Evolutionary conservation across 768 basidiomycete genomes (phyloP).

Genomic region (Pleurotus platypus): DNA sequence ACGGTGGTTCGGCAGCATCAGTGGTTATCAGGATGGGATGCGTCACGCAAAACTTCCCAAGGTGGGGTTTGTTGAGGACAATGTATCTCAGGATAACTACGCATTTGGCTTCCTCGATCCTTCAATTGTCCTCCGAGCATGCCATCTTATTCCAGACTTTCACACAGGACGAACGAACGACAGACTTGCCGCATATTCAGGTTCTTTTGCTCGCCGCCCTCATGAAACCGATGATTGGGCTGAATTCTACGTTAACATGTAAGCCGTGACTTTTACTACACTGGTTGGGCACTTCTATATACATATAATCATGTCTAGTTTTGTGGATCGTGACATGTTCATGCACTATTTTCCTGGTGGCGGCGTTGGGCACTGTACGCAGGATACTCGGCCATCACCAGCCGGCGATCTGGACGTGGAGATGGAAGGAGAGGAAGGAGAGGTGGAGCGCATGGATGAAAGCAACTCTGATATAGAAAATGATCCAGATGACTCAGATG

Average conservation of each 20-base stretch:
- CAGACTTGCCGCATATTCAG: conserved; percentile 6
- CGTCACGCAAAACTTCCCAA: conserved; percentile 18
- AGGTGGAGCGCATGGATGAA: too few species aligned
- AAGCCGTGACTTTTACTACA: conserved; percentile 11
- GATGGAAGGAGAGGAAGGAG: too few species aligned
- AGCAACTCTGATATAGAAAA: too few species aligned
- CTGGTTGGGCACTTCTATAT: background rate
- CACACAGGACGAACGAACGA: conserved; percentile 12
- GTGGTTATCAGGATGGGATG: conserved; percentile 9
- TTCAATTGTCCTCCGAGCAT: conserved; percentile 28
- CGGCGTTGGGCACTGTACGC: conserved; percentile 24
- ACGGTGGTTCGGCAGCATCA: conserved; percentile 13
- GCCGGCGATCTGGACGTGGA: too few species aligned
- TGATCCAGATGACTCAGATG: too few species aligned
- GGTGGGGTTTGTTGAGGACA: conserved; percentile 29
- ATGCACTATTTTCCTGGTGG: conserved; percentile 25
- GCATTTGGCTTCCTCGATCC: conserved; percentile 50
- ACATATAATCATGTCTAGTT: conserved; percentile 20
- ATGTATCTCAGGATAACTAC: conserved; percentile 7
- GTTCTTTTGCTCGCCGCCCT: background rate
- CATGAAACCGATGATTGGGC: conserved; percentile 23
- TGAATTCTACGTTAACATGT: conserved; percentile 33
- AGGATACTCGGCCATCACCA: too few species aligned
- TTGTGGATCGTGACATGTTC: conserved; percentile 30
- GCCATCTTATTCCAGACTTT: conserved; percentile 42